These are phyloP conservation scores for Epichloe coenophiala DNA, from an alignment of 2,329 filamentous ascomycete species.

Conservation along the genomic window DNA sequence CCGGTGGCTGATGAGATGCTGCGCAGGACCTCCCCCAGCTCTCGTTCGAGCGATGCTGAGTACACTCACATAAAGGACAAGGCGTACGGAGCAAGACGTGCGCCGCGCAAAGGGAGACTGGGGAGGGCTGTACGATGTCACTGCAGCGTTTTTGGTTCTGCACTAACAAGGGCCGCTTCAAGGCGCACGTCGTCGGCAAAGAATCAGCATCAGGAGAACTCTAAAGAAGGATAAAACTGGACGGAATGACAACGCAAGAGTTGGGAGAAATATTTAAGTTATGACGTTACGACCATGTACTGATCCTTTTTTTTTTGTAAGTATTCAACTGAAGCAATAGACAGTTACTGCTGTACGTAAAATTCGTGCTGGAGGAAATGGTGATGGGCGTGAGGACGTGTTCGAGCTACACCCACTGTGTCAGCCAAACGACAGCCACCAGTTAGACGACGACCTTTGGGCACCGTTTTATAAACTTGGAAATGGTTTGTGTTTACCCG, in stretches of 20 bases:
- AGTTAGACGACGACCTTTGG: too few species aligned
- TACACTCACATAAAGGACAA: constrained; percentile 44
- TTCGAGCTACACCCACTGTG: too few species aligned
- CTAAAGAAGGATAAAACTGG: background rate
- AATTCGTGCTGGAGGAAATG: background rate
- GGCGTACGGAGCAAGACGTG: too few species aligned
- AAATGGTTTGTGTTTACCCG: too few species aligned
- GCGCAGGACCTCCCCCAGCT: constrained; percentile 48
- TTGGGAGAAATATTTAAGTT: background rate
- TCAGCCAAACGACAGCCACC: too few species aligned
- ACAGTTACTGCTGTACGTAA: background rate
- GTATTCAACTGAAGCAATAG: background rate
- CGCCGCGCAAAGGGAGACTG: background rate
- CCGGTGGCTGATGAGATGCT: constrained; percentile 18
- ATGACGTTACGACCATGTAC: constrained; percentile 1
- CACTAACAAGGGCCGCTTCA: background rate
- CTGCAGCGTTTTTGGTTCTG: background rate
- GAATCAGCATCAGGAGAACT: background rate
- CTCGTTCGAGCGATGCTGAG: constrained; percentile 57
- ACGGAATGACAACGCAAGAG: background rate
- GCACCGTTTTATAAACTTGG: too few species aligned
- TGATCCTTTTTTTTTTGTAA: background rate
- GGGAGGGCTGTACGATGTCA: background rate
- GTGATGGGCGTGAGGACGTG: too few species aligned
- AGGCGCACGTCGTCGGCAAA: too few species aligned